Conservation (phyloP, 805 yeast species). For the Saccharomycopsis amapae region DNA sequence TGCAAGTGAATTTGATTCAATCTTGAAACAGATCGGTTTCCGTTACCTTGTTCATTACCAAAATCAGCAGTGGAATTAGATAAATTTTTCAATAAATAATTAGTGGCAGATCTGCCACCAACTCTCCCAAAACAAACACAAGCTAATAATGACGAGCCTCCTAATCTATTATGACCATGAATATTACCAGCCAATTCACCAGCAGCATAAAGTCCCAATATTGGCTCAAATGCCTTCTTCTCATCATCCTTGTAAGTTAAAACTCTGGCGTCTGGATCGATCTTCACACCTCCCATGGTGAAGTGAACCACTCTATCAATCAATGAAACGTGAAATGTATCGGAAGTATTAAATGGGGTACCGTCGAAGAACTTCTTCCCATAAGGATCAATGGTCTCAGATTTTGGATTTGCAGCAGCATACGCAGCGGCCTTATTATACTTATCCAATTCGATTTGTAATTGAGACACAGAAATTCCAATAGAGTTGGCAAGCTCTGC, state of each 20-base stretch:
- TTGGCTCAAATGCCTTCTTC: conserved; percentile 26
- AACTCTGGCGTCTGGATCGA: conserved; percentile 39
- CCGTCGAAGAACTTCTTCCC: conserved; percentile 45
- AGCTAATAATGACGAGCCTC: conserved; percentile 48
- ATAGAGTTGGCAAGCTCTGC: conserved; percentile 37
- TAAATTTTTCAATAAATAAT: conserved; percentile 29
- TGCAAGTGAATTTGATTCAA: conserved; percentile 39
- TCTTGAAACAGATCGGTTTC: conserved; percentile 30
- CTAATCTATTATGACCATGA: conserved; percentile 49
- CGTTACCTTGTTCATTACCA: conserved; percentile 18
- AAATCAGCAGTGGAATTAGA: conserved; percentile 22
- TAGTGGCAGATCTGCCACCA: conserved; percentile 35
- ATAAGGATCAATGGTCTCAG: conserved; percentile 30
- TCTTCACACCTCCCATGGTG: conserved; percentile 63
- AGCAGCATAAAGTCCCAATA: conserved; percentile 44
- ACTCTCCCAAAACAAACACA: conserved; percentile 48
- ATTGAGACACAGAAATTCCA: conserved; percentile 28
- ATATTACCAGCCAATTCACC: conserved; percentile 58
- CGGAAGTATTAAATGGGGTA: conserved; percentile 34
- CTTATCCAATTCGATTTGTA: conserved; percentile 31
- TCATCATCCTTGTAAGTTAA: conserved; percentile 28
- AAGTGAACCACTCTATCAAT: conserved; percentile 55
- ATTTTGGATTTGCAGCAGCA: conserved; percentile 25
- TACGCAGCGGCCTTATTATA: conserved; percentile 36
- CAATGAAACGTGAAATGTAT: conserved; percentile 42